A percentile compares a stretch with the other conserved stretches of the same genome.
These are phyloP conservation scores for Heteromeles arbutifolia DNA, from an alignment of 306 rosid genomes.

Conservation along the genomic window DNA sequence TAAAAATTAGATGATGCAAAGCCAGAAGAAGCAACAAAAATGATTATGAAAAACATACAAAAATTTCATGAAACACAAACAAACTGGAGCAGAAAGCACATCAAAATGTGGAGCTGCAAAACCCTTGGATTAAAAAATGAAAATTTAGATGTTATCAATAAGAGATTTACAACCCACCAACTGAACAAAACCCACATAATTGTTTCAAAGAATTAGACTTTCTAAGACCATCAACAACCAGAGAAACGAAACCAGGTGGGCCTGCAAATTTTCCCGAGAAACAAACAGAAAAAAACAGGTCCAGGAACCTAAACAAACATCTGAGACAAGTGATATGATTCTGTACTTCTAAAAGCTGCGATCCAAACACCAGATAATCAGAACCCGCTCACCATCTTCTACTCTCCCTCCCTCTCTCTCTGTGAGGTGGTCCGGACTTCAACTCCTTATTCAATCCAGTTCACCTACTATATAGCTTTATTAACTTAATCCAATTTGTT, in stretches of 20 bases:
- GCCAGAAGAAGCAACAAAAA: neutral
- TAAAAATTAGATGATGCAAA: neutral
- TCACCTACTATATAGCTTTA: constrained; percentile 18
- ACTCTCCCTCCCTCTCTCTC: constrained; percentile 19
- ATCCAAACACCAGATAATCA: constrained; percentile 16
- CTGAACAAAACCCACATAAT: constrained; percentile 14
- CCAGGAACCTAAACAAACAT: constrained; percentile 1
- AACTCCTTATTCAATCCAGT: constrained; percentile 48
- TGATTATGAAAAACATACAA: neutral
- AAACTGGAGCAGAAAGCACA: constrained; percentile 10
- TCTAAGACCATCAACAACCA: neutral
- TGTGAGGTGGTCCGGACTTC: constrained; percentile 33
- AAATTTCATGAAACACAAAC: neutral
- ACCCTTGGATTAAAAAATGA: neutral
- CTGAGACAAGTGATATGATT: neutral
- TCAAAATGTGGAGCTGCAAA: neutral
- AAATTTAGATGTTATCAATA: neutral
- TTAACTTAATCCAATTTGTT: constrained; percentile 18
- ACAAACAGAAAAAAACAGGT: neutral
- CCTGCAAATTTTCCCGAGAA: constrained; percentile 20
- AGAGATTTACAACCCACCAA: constrained; percentile 1
- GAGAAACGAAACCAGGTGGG: constrained; percentile 16
- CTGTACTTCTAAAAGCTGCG: neutral
- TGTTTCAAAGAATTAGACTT: constrained; percentile 10
- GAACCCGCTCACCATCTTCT: constrained; percentile 34